Evolutionary conservation across 23 red algal species (phyloP).

Genomic region (Gracilaria domingensis): DNA sequence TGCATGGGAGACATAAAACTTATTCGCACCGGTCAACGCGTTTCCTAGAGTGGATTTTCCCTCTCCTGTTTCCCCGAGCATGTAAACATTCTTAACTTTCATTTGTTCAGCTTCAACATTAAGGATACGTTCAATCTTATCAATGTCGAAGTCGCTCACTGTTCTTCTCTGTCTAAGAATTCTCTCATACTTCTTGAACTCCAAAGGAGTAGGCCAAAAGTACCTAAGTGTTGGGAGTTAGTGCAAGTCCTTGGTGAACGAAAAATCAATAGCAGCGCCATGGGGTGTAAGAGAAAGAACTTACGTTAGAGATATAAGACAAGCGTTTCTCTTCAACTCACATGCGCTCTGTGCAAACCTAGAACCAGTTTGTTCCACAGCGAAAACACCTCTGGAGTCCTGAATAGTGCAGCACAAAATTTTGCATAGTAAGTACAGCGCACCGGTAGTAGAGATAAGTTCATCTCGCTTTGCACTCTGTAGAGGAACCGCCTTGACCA

Average conservation of each 20-base stretch:
- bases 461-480: not conserved
- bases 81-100: not conserved
- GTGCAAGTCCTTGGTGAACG: too few relatives aligned
- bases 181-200: not conserved
- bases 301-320: not conserved
- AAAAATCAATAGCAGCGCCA: too few relatives aligned
- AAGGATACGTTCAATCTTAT: not conserved
- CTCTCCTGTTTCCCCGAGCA: not conserved
- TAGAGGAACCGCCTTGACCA: not conserved
- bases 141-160: not conserved
- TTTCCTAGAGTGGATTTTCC: conserved; percentile 2
- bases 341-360: not conserved
- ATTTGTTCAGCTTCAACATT: not conserved
- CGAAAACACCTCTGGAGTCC: not conserved
- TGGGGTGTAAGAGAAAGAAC: not conserved
- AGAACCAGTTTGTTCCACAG: not conserved
- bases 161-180: not conserved
- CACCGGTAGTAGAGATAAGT: not conserved
- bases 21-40: not conserved
- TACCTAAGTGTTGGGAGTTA: too few relatives aligned
- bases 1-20: not conserved
- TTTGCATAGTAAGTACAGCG: not conserved
- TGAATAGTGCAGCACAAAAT: not conserved
- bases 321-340: not conserved
- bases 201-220: not conserved